Evolutionary conservation across 169 alveolate genomes (phyloP), one percentile per base, ranked within the genome.

Genomic region (Plasmodium inui): DNA sequence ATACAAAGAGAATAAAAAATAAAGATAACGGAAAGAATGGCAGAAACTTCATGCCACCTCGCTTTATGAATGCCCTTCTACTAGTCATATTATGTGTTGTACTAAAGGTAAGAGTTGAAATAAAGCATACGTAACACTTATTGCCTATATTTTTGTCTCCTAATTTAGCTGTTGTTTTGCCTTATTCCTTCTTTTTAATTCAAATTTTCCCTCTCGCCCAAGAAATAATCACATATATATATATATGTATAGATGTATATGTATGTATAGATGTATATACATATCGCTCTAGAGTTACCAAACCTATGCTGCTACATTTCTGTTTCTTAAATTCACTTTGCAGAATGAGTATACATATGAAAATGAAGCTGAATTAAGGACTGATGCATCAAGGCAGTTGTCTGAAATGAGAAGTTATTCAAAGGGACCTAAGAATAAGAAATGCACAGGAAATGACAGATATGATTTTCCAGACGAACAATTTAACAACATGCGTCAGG

Each of bases 331-430:
- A 26, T 22, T 22, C 17, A 19, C 55, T 22, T 79, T 79, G 32
- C 32, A 79, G 84, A 41, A 79, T 79, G 84, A 30, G 44, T 79
- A 44, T 41, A 79, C 61, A 41, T 79, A n/a, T 79, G 72, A n/a
- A 41, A 41, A 79, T 19, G 70, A 32, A 44, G 70, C 17, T 6
- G 39, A 41, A 39, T 14, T n/a, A 30, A 79, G 72, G 50, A 41
- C 10, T 17, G 14, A 26, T 22, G 32, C 12, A 32, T 44, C 84
- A n/a, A 79, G 84, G 32, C 50, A 79, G 30, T 79, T 79, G 57
- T 55, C 46, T 79, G 26, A 32, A 26, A 41, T 28, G 76, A 67
- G 3, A 4, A 3, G 0, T 28, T 67, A 9, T 67, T 8, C 30
- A 67, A 28, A 6, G 32, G 76, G 34, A 67, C 1, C 12, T 67